These are phyloP conservation scores for Ormosia emarginata DNA, from an alignment of 306 rosid species.

Conservation along the genomic window DNA sequence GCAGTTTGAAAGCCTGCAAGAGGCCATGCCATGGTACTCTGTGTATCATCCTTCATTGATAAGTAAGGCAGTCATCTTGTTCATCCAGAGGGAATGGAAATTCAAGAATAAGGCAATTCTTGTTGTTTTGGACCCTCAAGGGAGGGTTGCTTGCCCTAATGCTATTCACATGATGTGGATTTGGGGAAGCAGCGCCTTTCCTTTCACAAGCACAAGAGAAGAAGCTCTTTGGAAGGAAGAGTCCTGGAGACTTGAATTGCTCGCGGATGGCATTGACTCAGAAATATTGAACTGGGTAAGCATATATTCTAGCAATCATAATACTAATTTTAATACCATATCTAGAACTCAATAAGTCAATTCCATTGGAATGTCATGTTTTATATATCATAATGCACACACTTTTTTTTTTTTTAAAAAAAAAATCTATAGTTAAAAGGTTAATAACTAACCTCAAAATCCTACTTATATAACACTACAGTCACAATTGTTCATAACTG, in stretches of 20 bases:
- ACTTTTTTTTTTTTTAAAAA: too few species aligned
- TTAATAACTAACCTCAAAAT: not conserved
- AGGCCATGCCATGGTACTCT: constrained; percentile 52
- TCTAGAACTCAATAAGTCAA: not conserved
- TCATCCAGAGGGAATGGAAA: constrained; percentile 53
- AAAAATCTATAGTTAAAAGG: not conserved
- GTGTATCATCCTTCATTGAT: constrained; percentile 51
- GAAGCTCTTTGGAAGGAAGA: constrained; percentile 67
- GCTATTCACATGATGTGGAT: constrained; percentile 82
- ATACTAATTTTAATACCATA: not conserved
- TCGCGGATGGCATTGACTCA: constrained; percentile 52
- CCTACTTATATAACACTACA: not conserved
- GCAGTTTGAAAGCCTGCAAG: constrained; percentile 33
- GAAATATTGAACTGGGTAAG: constrained; percentile 58
- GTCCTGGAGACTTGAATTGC: constrained; percentile 55
- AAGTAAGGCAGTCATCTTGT: constrained; percentile 42
- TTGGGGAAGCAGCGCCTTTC: constrained; percentile 68
- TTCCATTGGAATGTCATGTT: not conserved
- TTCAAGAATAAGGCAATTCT: constrained; percentile 58
- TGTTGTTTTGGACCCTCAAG: constrained; percentile 65
- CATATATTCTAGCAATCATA: not conserved
- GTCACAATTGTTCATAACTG: not conserved
- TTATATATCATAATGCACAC: not conserved
- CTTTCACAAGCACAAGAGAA: constrained; percentile 56
- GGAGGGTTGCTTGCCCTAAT: constrained; percentile 56